phyloP scores from a whole-genome alignment of 2,329 filamentous ascomycete genomes.

The Talaromyces sp. region DNA sequence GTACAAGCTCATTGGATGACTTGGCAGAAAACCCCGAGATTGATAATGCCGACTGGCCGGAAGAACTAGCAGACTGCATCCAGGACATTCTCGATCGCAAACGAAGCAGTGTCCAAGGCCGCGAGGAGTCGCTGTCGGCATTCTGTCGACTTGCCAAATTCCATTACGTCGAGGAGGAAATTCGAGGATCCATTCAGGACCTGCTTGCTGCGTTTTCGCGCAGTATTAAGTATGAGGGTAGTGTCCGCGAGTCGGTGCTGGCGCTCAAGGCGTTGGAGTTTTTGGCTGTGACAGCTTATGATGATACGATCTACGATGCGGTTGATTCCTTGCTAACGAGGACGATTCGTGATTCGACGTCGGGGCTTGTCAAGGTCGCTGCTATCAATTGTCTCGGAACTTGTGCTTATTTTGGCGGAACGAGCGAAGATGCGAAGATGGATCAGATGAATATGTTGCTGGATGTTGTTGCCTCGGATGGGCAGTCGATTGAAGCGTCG shows the following conservation, averaged over 20 bases:
- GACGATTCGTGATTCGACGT: constrained; percentile 64
- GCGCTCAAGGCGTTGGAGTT: constrained; percentile 70
- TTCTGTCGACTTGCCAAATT: constrained; percentile 66
- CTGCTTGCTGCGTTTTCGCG: constrained; percentile 64
- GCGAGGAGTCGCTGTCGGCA: constrained; percentile 61
- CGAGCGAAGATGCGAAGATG: constrained; percentile 62
- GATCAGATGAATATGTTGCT: constrained; percentile 72
- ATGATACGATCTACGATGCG: constrained; percentile 63
- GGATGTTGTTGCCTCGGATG: constrained; percentile 77
- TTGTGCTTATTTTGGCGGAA: constrained; percentile 73
- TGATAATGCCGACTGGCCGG: constrained; percentile 57
- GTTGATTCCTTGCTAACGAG: constrained; percentile 58
- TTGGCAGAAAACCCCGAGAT: constrained; percentile 56
- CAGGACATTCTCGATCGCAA: constrained; percentile 73
- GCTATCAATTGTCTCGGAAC: constrained; percentile 72
- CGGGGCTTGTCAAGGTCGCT: constrained; percentile 61
- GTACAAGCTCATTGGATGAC: constrained; percentile 66
- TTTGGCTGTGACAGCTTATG: constrained; percentile 65
- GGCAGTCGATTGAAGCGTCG: constrained; percentile 65
- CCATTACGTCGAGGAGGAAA: constrained; percentile 63
- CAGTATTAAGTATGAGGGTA: constrained; percentile 67
- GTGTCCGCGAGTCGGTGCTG: constrained; percentile 64
- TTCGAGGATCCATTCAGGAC: constrained; percentile 59
- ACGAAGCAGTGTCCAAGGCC: constrained; percentile 68
- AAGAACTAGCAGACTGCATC: constrained; percentile 63